Evolutionary conservation across 805 yeast species (phyloP).

Genomic region (Wickerhamiella brachini): DNA sequence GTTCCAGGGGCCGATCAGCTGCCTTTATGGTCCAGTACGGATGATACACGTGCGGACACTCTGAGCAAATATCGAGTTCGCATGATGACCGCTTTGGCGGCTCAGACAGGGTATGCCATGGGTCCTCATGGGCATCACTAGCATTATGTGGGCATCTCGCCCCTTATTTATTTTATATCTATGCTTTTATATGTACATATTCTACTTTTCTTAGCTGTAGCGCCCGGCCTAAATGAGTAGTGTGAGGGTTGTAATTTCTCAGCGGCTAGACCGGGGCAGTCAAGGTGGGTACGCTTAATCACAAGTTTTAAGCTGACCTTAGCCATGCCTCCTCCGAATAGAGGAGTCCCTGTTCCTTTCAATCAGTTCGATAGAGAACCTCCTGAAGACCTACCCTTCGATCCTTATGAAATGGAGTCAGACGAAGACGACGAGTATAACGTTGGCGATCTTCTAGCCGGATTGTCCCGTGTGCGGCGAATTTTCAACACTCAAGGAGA

Average conservation of each 20-base stretch:
- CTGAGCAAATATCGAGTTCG: slow-evolving; percentile 17
- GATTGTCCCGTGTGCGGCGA: background rate
- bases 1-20: slow-evolving; percentile 12
- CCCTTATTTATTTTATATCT: too few species aligned
- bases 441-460: background rate
- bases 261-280: background rate
- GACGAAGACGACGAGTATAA: background rate
- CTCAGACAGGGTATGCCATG: background rate
- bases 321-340: background rate
- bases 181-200: too few species aligned
- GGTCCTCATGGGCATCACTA: background rate
- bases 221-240: too few species aligned
- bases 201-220: too few species aligned
- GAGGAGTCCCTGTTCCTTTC: background rate
- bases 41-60: slow-evolving; percentile 15
- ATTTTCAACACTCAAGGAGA: background rate
- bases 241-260: too few species aligned
- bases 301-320: background rate
- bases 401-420: background rate
- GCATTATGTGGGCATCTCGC: too few species aligned
- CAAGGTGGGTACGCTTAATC: background rate
- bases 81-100: background rate
- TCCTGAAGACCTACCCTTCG: background rate
- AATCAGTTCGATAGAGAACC: background rate
- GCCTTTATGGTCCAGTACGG: slow-evolving; percentile 22